Evolutionary conservation across 1,284 basidiomycete species (phyloP).

Genomic region (Rhodofomes roseus): DNA sequence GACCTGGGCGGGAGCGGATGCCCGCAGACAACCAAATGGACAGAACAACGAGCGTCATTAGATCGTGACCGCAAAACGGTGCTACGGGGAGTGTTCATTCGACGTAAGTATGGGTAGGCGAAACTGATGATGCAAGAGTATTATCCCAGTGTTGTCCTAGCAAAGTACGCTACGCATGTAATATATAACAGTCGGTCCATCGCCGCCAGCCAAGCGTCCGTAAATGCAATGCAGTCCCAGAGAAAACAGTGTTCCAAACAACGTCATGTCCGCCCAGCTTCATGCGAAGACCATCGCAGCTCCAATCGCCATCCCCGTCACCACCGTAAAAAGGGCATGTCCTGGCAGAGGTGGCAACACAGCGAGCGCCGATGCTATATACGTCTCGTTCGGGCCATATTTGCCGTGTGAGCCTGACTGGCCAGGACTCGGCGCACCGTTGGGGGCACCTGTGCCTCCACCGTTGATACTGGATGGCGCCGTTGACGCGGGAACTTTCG

Average conservation of each 20-base stretch:
- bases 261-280: constrained; percentile 13
- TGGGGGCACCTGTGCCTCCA: constrained; percentile 40
- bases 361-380: constrained; percentile 52
- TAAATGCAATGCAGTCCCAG: constrained; percentile 11
- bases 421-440: constrained; percentile 49
- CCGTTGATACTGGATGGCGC: constrained; percentile 50
- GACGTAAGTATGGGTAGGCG: background rate
- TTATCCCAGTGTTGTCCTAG: background rate
- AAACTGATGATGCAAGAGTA: background rate
- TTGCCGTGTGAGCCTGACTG: constrained; percentile 32
- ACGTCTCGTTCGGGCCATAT: constrained; percentile 62
- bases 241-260: constrained; percentile 1
- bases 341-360: constrained; percentile 24
- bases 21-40: background rate
- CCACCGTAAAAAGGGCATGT: constrained; percentile 36
- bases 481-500: constrained; percentile 46
- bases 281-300: constrained; percentile 45
- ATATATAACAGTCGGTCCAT: constrained; percentile 13
- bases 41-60: background rate
- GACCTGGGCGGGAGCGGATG: background rate
- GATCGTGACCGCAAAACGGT: background rate
- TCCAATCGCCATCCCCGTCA: constrained; percentile 42
- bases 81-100: background rate
- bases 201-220: constrained; percentile 15
- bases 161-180: constrained; percentile 9